Evolutionary conservation across 2,329 filamentous ascomycete species (phyloP).

Genomic region (Aspergillus pseudonomiae): DNA sequence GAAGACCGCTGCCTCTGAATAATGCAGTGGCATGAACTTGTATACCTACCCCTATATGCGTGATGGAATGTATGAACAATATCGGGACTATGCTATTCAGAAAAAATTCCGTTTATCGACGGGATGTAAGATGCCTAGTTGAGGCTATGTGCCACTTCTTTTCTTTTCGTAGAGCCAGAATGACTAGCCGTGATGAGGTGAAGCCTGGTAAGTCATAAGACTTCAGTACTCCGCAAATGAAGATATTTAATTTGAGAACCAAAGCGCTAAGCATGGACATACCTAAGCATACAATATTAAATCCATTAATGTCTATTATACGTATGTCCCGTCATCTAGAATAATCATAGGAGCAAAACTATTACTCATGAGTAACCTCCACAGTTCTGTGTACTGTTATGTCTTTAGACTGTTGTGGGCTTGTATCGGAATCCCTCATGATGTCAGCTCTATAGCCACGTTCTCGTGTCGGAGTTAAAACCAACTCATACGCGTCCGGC

Average conservation of each 20-base stretch:
- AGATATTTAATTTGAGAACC: no score
- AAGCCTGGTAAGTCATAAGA: background rate
- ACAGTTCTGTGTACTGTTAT: background rate
- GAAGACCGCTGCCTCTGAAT: background rate
- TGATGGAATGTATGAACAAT: background rate
- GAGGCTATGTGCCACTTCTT: background rate
- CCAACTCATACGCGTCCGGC: background rate
- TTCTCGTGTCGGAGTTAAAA: background rate
- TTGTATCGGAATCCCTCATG: background rate
- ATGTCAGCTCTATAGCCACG: background rate
- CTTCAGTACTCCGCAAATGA: no score
- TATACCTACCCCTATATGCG: background rate
- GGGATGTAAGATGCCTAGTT: background rate
- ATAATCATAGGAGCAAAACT: no score
- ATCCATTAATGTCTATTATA: background rate
- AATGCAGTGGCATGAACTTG: background rate
- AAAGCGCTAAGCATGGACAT: background rate
- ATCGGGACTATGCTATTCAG: background rate
- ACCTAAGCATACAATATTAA: background rate
- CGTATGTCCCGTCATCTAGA: background rate
- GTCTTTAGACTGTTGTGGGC: background rate
- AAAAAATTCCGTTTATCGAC: background rate
- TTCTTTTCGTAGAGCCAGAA: background rate
- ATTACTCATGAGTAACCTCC: background rate
- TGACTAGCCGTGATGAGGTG: background rate